Evolutionary conservation across 805 yeast species (phyloP), one percentile per base, ranked within the genome.

Genomic region (Komagataella ulmi): DNA sequence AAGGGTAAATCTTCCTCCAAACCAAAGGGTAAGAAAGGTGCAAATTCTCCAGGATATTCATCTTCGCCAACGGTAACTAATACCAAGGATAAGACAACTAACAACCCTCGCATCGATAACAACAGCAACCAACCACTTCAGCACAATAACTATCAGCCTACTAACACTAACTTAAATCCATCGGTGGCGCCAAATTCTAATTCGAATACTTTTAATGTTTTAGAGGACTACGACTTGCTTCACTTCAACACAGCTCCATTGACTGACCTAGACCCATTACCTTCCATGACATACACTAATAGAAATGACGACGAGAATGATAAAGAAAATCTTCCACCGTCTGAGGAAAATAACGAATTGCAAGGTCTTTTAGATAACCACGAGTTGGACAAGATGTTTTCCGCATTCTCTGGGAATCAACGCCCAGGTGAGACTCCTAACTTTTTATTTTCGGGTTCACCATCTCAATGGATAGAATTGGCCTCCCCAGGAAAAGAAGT

Each of bases 231-330:
- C 18, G 51, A 49, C 24, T 40, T 49, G 18, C 45, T 30, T 14
- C 30, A 30, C 19, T 49, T 49, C 43, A 19, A 49, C 19, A 36
- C 43, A 24, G 24, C 18, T 6, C 51, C 51, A n/a, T 19, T 49
- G 36, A 49, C 51, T 8, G 51, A 49, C 17, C 12, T 49, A 44
- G 51, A 49, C 23, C 51, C 51, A 14, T 19, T 49, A 46, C 51
- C 51, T 2, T 7, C 14, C 18, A 47, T n/a, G 49, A 4, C 18
- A 30, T 24, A 30, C 24, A 10, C 44, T 21, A 40, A 44, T 47
- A 23, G 44, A 24, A 40, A 21, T 7, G 60, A 60, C 24, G 60
- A 56, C 1, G 50, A 24, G 46, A 45, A 47, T 23, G 40, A 45
- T 18, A 47, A 46, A 17, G 51, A 45, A 17, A 23, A 44, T 17